A percentile compares a stretch with the other conserved stretches of the same genome.
Evolutionary conservation across 2,329 filamentous ascomycete genomes (phyloP).

Genomic region (Ophiostoma sp.): DNA sequence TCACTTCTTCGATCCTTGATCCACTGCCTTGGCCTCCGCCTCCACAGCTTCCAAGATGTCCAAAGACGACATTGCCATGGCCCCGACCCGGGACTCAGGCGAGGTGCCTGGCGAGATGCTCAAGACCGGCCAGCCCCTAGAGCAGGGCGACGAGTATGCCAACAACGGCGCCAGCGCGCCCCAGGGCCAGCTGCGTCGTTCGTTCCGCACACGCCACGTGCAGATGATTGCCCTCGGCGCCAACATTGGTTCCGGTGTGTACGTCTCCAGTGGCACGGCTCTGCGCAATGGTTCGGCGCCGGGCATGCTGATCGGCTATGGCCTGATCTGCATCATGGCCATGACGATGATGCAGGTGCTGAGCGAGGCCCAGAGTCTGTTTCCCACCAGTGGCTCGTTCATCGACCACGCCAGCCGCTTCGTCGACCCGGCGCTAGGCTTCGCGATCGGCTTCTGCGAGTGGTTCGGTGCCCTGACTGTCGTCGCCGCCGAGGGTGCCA

Average conservation of each 20-base stretch:
- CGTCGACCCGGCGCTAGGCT: constrained; percentile 53
- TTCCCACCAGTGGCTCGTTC: constrained; percentile 50
- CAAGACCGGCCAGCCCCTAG: constrained; percentile 13
- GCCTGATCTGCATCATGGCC: constrained; percentile 23
- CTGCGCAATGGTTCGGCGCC: constrained; percentile 61
- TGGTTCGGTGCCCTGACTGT: constrained; percentile 39
- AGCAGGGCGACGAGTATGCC: constrained; percentile 24
- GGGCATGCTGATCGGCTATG: constrained; percentile 25
- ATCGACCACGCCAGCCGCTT: constrained; percentile 52
- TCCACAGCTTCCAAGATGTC: not conserved
- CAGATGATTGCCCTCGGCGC: constrained; percentile 26
- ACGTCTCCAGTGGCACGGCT: constrained; percentile 21
- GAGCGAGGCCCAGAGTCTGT: constrained; percentile 24
- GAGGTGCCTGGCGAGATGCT: constrained; percentile 21
- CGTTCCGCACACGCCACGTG: constrained; percentile 23
- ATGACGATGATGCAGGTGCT: constrained; percentile 24
- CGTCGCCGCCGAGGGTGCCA: constrained; percentile 23
- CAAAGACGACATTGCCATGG: constrained; percentile 21
- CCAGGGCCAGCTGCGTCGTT: constrained; percentile 20
- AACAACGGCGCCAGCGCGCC: not conserved
- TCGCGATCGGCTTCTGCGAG: constrained; percentile 50
- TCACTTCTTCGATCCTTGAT: not conserved
- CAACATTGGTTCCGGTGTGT: constrained; percentile 26
- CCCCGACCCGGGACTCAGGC: constrained; percentile 19
- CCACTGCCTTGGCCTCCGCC: not conserved